Conservation (phyloP, 2,329 filamentous ascomycete genomes). For the Colletotrichum sp. region DNA sequence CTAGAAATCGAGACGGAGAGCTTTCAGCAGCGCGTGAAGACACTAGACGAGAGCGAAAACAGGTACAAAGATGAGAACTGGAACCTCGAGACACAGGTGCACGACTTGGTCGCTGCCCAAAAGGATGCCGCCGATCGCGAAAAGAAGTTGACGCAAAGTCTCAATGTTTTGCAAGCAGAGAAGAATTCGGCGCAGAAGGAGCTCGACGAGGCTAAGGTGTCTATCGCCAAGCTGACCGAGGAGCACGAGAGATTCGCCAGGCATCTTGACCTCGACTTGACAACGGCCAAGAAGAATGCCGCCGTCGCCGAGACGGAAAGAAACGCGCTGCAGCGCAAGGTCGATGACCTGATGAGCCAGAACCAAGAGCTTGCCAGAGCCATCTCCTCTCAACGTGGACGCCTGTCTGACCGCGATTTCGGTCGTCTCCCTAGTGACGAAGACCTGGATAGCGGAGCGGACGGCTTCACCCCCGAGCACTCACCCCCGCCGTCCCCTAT, state of each 20-base stretch:
- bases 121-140: conserved; percentile 83
- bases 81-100: conserved; percentile 91
- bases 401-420: conserved; percentile 68
- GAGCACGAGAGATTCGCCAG: conserved; percentile 80
- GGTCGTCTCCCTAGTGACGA: conserved; percentile 65
- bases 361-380: conserved; percentile 91
- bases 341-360: conserved; percentile 86
- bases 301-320: conserved; percentile 81
- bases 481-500: conserved; percentile 89
- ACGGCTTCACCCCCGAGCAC: conserved; percentile 81
- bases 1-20: conserved; percentile 84
- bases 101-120: conserved; percentile 76
- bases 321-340: conserved; percentile 77
- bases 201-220: conserved; percentile 85
- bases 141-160: conserved; percentile 75
- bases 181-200: conserved; percentile 83
- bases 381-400: conserved; percentile 74
- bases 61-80: conserved; percentile 99
- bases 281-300: conserved; percentile 80
- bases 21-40: conserved; percentile 79
- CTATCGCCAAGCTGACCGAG: conserved; percentile 78
- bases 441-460: conserved; percentile 67
- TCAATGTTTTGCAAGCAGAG: conserved; percentile 74
- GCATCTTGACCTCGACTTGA: conserved; percentile 87
- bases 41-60: conserved; percentile 90